Evolutionary conservation across 129 eudicot species (phyloP).

Genomic region (Lactuca saligna): DNA sequence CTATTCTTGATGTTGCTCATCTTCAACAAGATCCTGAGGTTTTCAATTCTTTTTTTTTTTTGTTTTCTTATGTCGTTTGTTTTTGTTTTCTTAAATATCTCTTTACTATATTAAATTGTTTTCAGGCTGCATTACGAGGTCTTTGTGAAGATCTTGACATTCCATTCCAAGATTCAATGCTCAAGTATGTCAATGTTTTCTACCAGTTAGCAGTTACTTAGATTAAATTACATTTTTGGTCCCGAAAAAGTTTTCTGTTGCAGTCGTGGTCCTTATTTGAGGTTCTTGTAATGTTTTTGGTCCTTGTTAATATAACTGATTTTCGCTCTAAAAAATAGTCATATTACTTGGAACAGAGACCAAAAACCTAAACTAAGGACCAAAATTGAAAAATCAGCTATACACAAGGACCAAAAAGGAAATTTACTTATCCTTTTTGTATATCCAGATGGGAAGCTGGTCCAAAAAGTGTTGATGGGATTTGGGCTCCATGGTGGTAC

Average conservation of each 20-base stretch:
- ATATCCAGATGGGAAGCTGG: slow-evolving; percentile 95
- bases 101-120: slow-evolving; percentile 9
- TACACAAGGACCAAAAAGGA: too few species aligned
- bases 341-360: too few species aligned
- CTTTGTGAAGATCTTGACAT: slow-evolving; percentile 81
- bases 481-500: slow-evolving; percentile 99
- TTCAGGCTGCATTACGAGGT: slow-evolving; percentile 75
- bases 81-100: not conserved
- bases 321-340: too few species aligned
- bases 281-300: too few species aligned
- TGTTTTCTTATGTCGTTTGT: too few species aligned
- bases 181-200: slow-evolving; percentile 54
- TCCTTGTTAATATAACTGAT: too few species aligned
- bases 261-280: too few species aligned
- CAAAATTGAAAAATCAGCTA: too few species aligned
- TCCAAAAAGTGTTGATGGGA: slow-evolving; percentile 78
- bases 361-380: too few species aligned
- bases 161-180: slow-evolving; percentile 94
- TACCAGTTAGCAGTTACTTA: slow-evolving; percentile 6
- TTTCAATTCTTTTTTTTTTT: not conserved
- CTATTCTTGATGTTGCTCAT: slow-evolving; percentile 65
- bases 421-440: not conserved
- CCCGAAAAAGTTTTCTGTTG: not conserved
- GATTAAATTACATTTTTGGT: not conserved
- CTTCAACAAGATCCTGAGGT: slow-evolving; percentile 92